A percentile compares a stretch with the other conserved stretches of the same genome.
Conservation (phyloP, 139 green algal species). For the Prasinococcaceae sp. region DNA sequence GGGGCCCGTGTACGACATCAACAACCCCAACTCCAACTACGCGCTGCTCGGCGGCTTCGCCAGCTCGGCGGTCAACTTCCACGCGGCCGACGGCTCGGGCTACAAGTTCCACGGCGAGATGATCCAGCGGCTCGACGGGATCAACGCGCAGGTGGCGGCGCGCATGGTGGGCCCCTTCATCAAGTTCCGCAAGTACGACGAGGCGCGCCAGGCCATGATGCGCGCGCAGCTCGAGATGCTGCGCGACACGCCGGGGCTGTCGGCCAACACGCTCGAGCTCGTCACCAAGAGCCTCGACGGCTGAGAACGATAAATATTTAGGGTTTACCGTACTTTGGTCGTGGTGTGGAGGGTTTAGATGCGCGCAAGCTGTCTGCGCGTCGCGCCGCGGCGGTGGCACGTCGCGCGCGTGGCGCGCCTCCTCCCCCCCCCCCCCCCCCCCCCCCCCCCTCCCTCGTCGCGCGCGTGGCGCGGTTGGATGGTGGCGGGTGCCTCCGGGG, state of each 20-base stretch:
- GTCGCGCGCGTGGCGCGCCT: no score
- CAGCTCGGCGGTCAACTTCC: slow-evolving; percentile 76
- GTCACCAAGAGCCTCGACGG: slow-evolving; percentile 57
- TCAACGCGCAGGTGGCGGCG: slow-evolving; percentile 53
- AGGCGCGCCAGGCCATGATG: slow-evolving; percentile 62
- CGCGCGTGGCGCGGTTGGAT: no score
- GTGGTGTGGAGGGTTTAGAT: no score
- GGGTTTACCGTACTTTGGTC: no score
- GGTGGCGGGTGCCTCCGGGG: no score
- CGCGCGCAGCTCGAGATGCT: slow-evolving; percentile 67
- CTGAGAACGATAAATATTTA: no score
- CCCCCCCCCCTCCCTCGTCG: no score
- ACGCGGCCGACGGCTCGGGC: slow-evolving; percentile 76
- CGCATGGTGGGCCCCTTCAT: slow-evolving; percentile 71
- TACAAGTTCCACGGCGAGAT: slow-evolving; percentile 84
- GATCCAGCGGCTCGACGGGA: slow-evolving; percentile 49
- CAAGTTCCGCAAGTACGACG: slow-evolving; percentile 67
- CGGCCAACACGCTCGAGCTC: slow-evolving; percentile 83
- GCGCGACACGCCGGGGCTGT: slow-evolving; percentile 36
- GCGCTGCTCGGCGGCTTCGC: slow-evolving; percentile 37
- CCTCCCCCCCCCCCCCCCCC: no score
- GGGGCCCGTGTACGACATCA: slow-evolving; percentile 77
- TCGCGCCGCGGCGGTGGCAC: no score
- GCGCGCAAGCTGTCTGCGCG: no score
- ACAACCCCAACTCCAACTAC: slow-evolving; percentile 85